Evolutionary conservation across 306 rosid genomes (phyloP), one percentile per base, ranked within the genome.

Genomic region (Castanea sativa): DNA sequence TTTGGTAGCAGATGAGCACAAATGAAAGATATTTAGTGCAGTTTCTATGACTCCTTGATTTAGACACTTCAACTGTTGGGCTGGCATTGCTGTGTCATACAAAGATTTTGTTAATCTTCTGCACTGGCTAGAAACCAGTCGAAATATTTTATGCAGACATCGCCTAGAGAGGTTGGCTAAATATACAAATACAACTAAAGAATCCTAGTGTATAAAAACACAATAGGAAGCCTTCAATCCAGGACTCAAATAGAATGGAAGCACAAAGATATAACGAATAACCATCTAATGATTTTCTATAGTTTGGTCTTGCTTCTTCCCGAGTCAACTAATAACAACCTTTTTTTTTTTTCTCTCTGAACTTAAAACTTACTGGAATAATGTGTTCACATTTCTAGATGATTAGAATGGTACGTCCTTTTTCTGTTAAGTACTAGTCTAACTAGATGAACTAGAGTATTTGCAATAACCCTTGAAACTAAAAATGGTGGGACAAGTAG

Each of bases 11-110:
- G 75, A 78, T 71, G 78, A 80, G 59, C 20, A 60, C 61, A 59
- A 83, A 5, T 43, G 55, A 79, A 79, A 73, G 18, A 19, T 35
- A 16, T 57, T 64, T 20, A 73, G 77, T 73, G 83, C 76, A 5
- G 74, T 64, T 71, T 82, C 74, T 73, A 84, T 73, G 71, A 77
- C 76, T 73, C 77, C 82, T 85, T 85, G 85, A 81, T 35, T 49
- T 51, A 21, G 81, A 81, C 83, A 21, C 20, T 56, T 68, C 80
- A 41, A 55, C 77, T 73, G 75, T n/a, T 60, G 51, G 56, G 32
- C 63, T 55, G 82, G 75, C 56, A 76, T 70, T 73, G 75, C 75
- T 30, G 6, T 38, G 57, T 74, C 32, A 59, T 32, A 64, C 45
- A 81, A 74, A 59, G 63, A 58, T 81, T 71, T 56, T 75, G 76